A percentile compares a stretch with the other conserved stretches of the same genome.
These are phyloP conservation scores for Royoungia palumana DNA, from an alignment of 768 basidiomycete species.

Conservation along the genomic window DNA sequence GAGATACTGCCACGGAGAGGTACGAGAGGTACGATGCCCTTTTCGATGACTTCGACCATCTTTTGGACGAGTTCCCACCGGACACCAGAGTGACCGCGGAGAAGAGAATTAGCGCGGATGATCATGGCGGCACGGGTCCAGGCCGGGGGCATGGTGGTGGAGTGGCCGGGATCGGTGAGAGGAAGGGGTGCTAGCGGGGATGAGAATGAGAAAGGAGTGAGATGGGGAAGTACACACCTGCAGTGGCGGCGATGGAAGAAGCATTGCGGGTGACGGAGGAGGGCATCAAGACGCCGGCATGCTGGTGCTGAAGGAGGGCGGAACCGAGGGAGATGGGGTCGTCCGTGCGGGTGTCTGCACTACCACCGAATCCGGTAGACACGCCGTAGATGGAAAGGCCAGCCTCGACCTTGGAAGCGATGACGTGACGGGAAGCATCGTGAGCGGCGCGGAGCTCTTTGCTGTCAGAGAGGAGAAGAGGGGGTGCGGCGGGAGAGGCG, in stretches of 20 bases:
- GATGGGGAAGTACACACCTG: conserved; percentile 1
- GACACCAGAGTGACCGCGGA: conserved; percentile 85
- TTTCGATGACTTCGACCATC: conserved; percentile 68
- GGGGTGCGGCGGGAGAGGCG: conserved; percentile 32
- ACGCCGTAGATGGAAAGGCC: conserved; percentile 80
- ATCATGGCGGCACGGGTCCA: conserved; percentile 89
- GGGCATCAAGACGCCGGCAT: conserved; percentile 64
- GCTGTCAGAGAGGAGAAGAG: conserved; percentile 19
- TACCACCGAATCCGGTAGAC: conserved; percentile 84
- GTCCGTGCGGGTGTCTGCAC: conserved; percentile 80
- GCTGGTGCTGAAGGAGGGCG: conserved; percentile 84
- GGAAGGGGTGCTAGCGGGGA: conserved; percentile 43
- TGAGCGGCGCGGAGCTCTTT: conserved; percentile 46
- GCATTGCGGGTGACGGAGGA: conserved; percentile 36
- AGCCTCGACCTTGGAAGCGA: conserved; percentile 61
- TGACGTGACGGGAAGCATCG: conserved; percentile 58
- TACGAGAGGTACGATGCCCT: conserved; percentile 74
- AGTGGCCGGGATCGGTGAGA: conserved; percentile 63
- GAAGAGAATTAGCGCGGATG: conserved; percentile 84
- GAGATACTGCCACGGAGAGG: conserved; percentile 83
- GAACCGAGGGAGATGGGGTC: conserved; percentile 69
- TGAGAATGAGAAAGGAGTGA: background rate
- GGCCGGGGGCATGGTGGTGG: conserved; percentile 75
- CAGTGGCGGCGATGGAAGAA: background rate
- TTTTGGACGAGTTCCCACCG: conserved; percentile 77